Conservation (phyloP, 1,284 basidiomycete genomes). For the Tilletia horrida region DNA sequence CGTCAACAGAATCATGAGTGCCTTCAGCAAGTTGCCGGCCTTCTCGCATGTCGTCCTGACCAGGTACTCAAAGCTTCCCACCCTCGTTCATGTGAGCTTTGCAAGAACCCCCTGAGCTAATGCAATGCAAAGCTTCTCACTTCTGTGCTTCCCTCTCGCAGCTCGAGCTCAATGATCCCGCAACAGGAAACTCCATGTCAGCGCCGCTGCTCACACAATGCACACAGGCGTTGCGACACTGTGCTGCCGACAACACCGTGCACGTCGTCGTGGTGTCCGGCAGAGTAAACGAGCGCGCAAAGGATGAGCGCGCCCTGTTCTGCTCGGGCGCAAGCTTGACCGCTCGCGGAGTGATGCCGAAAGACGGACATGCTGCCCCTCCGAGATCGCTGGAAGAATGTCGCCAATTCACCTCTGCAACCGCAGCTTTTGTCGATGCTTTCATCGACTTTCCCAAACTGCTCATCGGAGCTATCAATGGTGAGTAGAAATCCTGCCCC, state of each 20-base stretch:
- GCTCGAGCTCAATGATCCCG: slow-evolving; percentile 17
- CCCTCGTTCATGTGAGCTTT: slow-evolving; percentile 14
- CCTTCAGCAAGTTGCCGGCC: slow-evolving; percentile 5
- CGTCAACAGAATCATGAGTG: background rate
- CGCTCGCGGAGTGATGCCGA: background rate
- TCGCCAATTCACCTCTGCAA: slow-evolving; percentile 18
- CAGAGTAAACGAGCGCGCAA: background rate
- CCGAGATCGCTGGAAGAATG: background rate
- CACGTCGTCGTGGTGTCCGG: slow-evolving; percentile 15
- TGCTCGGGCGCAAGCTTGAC: slow-evolving; percentile 16
- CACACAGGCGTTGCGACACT: background rate
- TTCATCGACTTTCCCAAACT: slow-evolving; percentile 33
- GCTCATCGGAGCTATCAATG: slow-evolving; percentile 26
- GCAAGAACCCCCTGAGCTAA: background rate
- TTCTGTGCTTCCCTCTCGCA: background rate
- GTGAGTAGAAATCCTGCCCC: background rate
- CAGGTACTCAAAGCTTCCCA: slow-evolving; percentile 3
- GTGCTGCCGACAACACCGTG: background rate
- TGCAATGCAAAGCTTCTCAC: background rate
- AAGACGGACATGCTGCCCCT: background rate
- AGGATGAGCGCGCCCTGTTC: slow-evolving; percentile 9
- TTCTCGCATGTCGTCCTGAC: slow-evolving; percentile 14
- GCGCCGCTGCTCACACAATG: background rate
- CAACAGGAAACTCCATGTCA: slow-evolving; percentile 15
- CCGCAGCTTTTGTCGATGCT: slow-evolving; percentile 19